Base-by-base conservation (phyloP, 768 basidiomycete genomes). In the Trametes meyenii region DNA sequence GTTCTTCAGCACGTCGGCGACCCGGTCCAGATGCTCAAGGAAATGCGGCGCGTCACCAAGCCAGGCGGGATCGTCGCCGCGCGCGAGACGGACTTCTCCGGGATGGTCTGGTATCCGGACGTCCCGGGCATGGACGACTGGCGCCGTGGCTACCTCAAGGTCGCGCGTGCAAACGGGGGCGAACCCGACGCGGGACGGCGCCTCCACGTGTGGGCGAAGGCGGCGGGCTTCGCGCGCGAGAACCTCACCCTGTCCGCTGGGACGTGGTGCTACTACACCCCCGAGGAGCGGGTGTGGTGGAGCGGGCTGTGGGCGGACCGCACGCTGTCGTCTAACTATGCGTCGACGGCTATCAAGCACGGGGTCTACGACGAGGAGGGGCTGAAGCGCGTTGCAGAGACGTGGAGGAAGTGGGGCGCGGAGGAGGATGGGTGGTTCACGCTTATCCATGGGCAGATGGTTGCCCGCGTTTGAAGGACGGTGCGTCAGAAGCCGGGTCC, bases 21-120 rank as follows among this genome's bases (percentile, higher is more conserved):
- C 54, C 79, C 81, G 0, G 69, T 79, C 11, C 50, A 49, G 17
- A 77, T 77, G 2, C 68, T 83, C 38, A 63, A 66, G 49, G 83
- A 84, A 75, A 82, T 84, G 80, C 66, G 69, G 23, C 72, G 82
- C 23, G 82, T 83, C 4, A 71, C 76, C 0, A 80, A 79, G 63
- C 70, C 74, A 1, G 81, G 79, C 3, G 82, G 82, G 1, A 61
- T 83, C 56, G 75, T 85, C 48, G 79, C 80, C 5, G 72, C 67
- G 7, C 74, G 83, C 19, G 83, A 83, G 59, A 63, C 71, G 12
- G 79, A 83, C 65, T 70, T 74, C 24, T 66, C 58, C 19, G 52
- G 72, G 5, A 70, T 75, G 58, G 61, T 65, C 6, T 78, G 75
- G 74, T 75, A 70, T 61, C 79, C 80, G 0, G 72, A 75, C 46